Base-by-base conservation (phyloP, 164 flowering plant genomes). In the Aristolochia contorta region DNA sequence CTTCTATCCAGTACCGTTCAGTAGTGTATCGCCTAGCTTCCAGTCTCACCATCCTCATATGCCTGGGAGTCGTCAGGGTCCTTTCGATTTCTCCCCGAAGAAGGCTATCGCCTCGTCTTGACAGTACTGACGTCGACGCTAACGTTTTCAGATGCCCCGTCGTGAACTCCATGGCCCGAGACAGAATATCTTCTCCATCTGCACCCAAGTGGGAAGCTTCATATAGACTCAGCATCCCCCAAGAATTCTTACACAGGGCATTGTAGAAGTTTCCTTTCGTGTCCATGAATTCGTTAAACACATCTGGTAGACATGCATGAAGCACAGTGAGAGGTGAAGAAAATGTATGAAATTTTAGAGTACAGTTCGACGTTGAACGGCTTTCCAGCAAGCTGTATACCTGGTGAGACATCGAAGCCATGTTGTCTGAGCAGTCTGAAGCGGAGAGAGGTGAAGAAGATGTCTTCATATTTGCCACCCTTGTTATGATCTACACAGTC, bases 141-240 rank as follows among this genome's bases (percentile, higher is more conserved):
- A 37, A 37, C 7, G 43, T 37, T 37, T 37, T 37, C 7, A 37
- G 43, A 12, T 54, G 56, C 25, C 53, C 53, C 53, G 19, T 49
- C 14, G 77, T 64, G 25, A 78, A 77, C 0, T 60, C 48, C 25
- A 30, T 61, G n/a, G 78, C 84, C 60, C 79, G 74, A 13, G 82
- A 80, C 8, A 85, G 76, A 46, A 71, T 66, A 20, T 70, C 46
- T 60, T 85, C 92, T 30, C 80, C 86, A 27, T 61, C 60, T 21
- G 71, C 22, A 27, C 67, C 60, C 47, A 74, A 64, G 24, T 74
- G 72, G 60, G 76, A 58, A 4, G 77, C 78, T 65, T 76, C 80
- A 59, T 68, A 79, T 27, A 79, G 53, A 45, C 64, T 64, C 60
- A 72, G 51, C 51, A 75, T 32, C 43, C 77, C 79, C 37, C 24